Evolutionary conservation across 73 alveolate species (phyloP), one percentile per base, ranked within the genome.

Genomic region (Stentor roeselii): DNA sequence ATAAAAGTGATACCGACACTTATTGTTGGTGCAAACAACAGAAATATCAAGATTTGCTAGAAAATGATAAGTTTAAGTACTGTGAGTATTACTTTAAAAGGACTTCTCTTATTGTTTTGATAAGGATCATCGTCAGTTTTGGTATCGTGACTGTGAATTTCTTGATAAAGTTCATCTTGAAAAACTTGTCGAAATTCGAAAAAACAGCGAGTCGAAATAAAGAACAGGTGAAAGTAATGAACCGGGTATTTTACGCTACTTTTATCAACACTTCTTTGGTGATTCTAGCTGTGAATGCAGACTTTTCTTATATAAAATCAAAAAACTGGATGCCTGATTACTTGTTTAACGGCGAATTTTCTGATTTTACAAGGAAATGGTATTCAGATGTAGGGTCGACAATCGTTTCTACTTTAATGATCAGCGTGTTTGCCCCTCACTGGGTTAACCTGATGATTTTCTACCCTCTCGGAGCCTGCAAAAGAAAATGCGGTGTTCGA

Each of bases 291-390:
- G 74, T 58, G 27, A 58, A 58, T 31, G 74, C 74, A 0, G 74
- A 58, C 2, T 31, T 58, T 2, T n/a, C 27, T 21, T 58, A 21
- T 58, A 31, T 58, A 58, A 58, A 58, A 58, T n/a, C 15, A 21
- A 21, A 21, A 58, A 31, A n/a, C 15, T 58, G 15, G 35, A 58
- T 21, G 74, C n/a, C n/a, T n/a, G 74, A 58, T 58, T 58, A 58
- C 27, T 58, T 58, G 27, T 67, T 67, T 32, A 67, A 67, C 32
- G 82, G 82, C 31, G 42, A 35, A 15, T 67, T 27, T 67, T 35
- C 84, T 21, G 84, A 37, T 41, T 76, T 76, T 76, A 21, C 84
- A 1, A 41, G 36, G 67, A 67, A 76, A 15, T 76, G 84, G 74
- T 76, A n/a, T 35, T 36, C 36, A n/a, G 21, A 34, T 15, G 34